Conservation (phyloP, 345 rosid genomes). For the Crucihimalaya himalaica region DNA sequence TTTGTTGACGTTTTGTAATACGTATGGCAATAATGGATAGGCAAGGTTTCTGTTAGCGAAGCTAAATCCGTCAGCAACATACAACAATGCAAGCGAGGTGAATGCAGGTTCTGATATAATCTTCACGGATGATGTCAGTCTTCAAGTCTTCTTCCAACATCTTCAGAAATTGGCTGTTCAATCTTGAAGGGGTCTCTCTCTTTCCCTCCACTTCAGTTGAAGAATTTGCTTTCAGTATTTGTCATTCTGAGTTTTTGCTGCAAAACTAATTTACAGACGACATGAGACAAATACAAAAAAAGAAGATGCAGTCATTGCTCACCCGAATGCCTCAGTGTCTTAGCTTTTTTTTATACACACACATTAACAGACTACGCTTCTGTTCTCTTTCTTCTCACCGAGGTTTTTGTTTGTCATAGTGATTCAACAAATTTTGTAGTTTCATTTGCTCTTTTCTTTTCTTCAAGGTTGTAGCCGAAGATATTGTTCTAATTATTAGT, state of each 20-base stretch:
- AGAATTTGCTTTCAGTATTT: background rate
- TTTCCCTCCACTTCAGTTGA: background rate
- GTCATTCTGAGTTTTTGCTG: background rate
- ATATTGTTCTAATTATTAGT: background rate
- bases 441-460: conserved; percentile 9
- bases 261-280: conserved; percentile 10
- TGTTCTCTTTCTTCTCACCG: background rate
- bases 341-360: background rate
- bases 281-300: conserved; percentile 25
- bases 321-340: conserved; percentile 11
- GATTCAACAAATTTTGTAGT: conserved; percentile 33
- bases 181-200: conserved; percentile 53
- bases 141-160: conserved; percentile 94
- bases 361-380: conserved; percentile 20
- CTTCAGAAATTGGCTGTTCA: conserved; percentile 98
- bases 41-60: conserved; percentile 96
- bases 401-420: conserved; percentile 6
- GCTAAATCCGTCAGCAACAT: conserved; percentile 93
- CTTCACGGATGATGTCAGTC: conserved; percentile 96
- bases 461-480: background rate
- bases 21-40: conserved; percentile 42
- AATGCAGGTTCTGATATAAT: conserved; percentile 84
- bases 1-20: conserved; percentile 7
- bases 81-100: conserved; percentile 72
- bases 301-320: conserved; percentile 22